These are phyloP conservation scores for Astragalus glycyphyllos DNA, from an alignment of 306 rosid species.

Conservation along the genomic window DNA sequence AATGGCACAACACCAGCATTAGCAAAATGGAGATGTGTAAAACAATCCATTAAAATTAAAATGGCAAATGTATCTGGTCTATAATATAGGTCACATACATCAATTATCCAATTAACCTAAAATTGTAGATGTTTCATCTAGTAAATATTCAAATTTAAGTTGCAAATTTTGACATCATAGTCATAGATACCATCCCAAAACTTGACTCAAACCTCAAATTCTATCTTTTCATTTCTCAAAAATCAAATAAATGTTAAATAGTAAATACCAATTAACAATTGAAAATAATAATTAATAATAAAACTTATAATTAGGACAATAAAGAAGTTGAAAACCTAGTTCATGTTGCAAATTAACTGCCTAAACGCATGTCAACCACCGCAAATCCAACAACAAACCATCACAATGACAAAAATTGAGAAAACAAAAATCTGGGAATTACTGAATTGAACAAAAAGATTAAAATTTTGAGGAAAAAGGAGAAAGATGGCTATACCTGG, in stretches of 20 bases:
- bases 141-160: slow-evolving; percentile 15
- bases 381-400: slow-evolving; percentile 23
- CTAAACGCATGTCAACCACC: slow-evolving; percentile 10
- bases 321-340: slow-evolving; percentile 33
- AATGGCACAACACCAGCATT: background rate
- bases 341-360: slow-evolving; percentile 12
- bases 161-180: background rate
- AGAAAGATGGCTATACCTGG: slow-evolving; percentile 64
- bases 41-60: background rate
- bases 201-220: slow-evolving; percentile 15
- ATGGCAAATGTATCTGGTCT: no score
- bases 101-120: no score
- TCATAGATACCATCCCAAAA: background rate
- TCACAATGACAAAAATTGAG: slow-evolving; percentile 18
- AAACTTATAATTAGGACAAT: background rate
- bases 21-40: background rate
- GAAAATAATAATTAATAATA: no score
- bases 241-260: slow-evolving; percentile 11
- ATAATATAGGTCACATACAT: no score
- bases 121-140: no score
- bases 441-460: slow-evolving; percentile 36
- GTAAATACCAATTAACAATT: slow-evolving; percentile 2
- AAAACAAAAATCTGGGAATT: slow-evolving; percentile 35
- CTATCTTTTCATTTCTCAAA: slow-evolving; percentile 19
- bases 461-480: background rate